phyloP scores from a whole-genome alignment of 2,329 filamentous ascomycete species.

The Ophiosphaerella korrae region DNA sequence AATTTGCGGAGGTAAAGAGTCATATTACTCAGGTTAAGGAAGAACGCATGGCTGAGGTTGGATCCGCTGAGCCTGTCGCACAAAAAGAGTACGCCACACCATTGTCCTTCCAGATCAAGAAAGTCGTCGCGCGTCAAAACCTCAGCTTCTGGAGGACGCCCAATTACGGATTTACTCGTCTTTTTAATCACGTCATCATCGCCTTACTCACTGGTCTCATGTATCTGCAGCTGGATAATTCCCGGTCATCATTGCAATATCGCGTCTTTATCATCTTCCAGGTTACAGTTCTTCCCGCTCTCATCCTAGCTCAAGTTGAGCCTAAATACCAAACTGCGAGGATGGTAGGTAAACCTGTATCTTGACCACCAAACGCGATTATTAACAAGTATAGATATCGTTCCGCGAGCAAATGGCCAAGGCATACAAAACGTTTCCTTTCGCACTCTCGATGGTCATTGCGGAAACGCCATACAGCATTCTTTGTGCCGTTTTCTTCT shows the following conservation, averaged over 20 bases:
- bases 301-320: conserved; percentile 84
- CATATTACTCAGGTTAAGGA: conserved; percentile 71
- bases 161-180: conserved; percentile 85
- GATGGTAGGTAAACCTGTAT: conserved; percentile 63
- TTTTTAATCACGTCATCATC: conserved; percentile 84
- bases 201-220: conserved; percentile 78
- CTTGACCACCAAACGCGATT: too few relatives aligned
- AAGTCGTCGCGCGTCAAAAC: conserved; percentile 75
- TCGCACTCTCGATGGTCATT: conserved; percentile 76
- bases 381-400: too few relatives aligned
- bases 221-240: conserved; percentile 78
- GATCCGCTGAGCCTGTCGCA: conserved; percentile 50
- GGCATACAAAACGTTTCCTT: conserved; percentile 82
- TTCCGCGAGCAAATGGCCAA: conserved; percentile 86
- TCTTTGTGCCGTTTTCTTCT: conserved; percentile 80
- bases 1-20: conserved; percentile 69
- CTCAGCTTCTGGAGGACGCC: conserved; percentile 83
- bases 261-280: conserved; percentile 91
- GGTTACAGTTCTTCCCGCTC: conserved; percentile 78
- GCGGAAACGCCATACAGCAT: conserved; percentile 85
- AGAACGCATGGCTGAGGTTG: conserved; percentile 58
- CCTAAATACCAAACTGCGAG: conserved; percentile 81
- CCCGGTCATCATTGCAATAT: conserved; percentile 78
- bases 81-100: conserved; percentile 85
- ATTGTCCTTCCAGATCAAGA: conserved; percentile 75